Evolutionary conservation across 2,329 filamentous ascomycete genomes (phyloP), one percentile per base, ranked within the genome.

Genomic region (Huntiella abstrusa): DNA sequence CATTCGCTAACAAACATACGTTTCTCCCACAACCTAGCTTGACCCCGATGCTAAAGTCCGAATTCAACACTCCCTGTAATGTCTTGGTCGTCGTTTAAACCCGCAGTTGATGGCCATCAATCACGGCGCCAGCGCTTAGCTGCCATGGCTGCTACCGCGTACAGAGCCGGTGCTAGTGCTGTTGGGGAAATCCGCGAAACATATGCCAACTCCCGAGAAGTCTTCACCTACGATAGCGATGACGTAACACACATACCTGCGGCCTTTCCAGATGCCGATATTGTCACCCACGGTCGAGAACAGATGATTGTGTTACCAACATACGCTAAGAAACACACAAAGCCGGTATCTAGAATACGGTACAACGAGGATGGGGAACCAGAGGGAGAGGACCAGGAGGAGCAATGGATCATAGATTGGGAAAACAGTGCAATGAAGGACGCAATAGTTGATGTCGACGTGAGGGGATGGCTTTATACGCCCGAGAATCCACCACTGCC

Each of bases 271-370:
- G 80, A 94, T 54, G 81, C 84, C 13, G 75, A 80, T n/a, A 82
- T 94, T 50, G 74, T 81, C 12, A 73, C 77, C 8, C 78, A 77
- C 51, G 87, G 84, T 10, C 75, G 85, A 50, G 86, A 95, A 59
- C 84, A 96, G 63, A 84, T 98, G 77, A 75, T 98, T 7, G 60
- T 98, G 17, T 98, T 98, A 54, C 91, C 91, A 0, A 95, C 85
- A 45, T 98, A 98, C 59, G 85, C 84, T 6, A 77, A 87, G 57
- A 70, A 70, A 51, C 80, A 92, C 58, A 37, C 45, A 12, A 41
- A 37, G 17, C 35, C 39, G 35, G 28, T 15, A 22, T 17, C 48
- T 2, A 33, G 43, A 8, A 13, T 33, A 28, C 45, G 33, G 13
- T 50, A 47, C 33, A 47, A 32, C 4, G 36, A 22, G 3, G 40